Evolutionary conservation across 1,284 basidiomycete genomes (phyloP).

Genomic region (Pseudozyma thailandica): DNA sequence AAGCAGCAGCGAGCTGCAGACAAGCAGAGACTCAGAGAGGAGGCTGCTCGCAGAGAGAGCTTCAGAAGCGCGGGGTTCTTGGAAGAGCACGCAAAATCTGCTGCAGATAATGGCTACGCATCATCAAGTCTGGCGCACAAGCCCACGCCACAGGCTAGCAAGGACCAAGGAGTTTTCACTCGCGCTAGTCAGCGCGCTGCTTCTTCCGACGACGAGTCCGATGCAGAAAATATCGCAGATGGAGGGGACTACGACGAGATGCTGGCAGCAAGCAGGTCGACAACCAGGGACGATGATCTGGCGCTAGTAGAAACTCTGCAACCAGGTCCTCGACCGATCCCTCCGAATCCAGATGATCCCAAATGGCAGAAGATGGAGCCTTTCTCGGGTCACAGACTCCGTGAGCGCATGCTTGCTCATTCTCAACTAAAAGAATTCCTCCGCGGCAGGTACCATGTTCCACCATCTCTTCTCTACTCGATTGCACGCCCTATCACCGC

Average conservation of each 20-base stretch:
- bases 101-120: neutral
- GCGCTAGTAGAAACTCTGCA: conserved; percentile 26
- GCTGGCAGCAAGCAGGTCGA: neutral
- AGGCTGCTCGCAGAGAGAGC: conserved; percentile 24
- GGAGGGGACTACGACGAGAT: neutral
- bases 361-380: conserved; percentile 49
- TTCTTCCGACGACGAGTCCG: conserved; percentile 1
- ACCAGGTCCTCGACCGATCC: conserved; percentile 29
- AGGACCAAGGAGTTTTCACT: conserved; percentile 15
- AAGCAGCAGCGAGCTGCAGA: conserved; percentile 27
- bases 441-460: conserved; percentile 83
- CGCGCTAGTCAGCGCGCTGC: conserved; percentile 10
- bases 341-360: conserved; percentile 33
- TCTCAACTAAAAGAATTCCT: conserved; percentile 84
- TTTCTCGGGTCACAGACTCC: conserved; percentile 72
- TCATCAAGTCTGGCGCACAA: neutral
- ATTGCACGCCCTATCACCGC: conserved; percentile 29
- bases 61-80: conserved; percentile 26
- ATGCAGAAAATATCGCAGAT: neutral
- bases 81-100: conserved; percentile 1
- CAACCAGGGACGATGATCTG: conserved; percentile 23
- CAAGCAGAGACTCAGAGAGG: conserved; percentile 9
- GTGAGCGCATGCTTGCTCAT: conserved; percentile 79
- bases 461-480: conserved; percentile 87
- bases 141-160: neutral